Base-by-base conservation (phyloP, 306 rosid species). In the Gleditsia sinensis region DNA sequence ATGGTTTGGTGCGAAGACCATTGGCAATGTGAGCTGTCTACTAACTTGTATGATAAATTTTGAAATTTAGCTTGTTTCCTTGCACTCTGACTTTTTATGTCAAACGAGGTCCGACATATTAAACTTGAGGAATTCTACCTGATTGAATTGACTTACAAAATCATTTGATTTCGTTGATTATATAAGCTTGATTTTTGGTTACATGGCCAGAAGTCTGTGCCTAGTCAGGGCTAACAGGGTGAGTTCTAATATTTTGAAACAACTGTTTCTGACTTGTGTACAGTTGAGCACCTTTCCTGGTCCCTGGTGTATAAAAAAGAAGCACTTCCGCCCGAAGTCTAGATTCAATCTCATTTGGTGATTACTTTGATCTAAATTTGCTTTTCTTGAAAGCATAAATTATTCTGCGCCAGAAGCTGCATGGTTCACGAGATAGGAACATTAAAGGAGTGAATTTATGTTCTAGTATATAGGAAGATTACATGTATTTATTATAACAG, bases 231-330 rank as follows among this genome's bases (percentile, higher is more conserved):
- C 53, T 74, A 33, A 75, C 33, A 69, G 0, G 5, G 9, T 13
- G 70, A 54, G 32, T 71, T 78, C 13, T 27, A 30, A 71, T 21
- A 13, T 53, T 21, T 49, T 4, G 16, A 9, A 39, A 21, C 32
- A 7, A 19, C 40, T 53, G 67, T 70, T 51, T 53, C 23, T 62
- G 61, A 39, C 39, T 67, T 76, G 32, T 66, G 42, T 74, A 42
- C 88, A 94, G 97, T 67, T 90, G 80, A 94, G 98, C 86, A 90
- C 96, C 54, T 94, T 91, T 81, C 96, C 92, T 9, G 82, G 88
- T 57, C 75, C 83, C 28, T 91, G 96, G 98, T 92, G 98, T 79
- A 19, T 87, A 40, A 89, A 81, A 30, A 94, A 83, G 85, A 90
- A 85, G 75, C 90, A 86, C 69, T 91, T 87, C 62, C 81, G 83